Conservation (phyloP, 176 grass and related monocot species). For the Phoenix dactylifera region DNA sequence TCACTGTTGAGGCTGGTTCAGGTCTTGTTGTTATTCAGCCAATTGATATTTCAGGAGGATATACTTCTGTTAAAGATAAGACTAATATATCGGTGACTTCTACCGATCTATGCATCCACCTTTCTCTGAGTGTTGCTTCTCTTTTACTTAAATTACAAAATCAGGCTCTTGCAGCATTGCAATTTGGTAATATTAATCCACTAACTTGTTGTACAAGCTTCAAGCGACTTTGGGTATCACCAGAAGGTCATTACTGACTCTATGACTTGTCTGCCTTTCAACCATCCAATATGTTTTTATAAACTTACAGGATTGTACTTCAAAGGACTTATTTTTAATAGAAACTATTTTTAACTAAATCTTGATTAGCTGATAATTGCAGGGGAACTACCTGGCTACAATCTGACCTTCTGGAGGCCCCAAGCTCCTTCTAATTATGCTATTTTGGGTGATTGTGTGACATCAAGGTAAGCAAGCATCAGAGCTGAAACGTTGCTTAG, state of each 20-base stretch:
- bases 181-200: constrained; percentile 84
- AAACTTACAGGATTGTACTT: too few species aligned
- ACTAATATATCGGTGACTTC: constrained; percentile 57
- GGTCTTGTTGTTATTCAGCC: constrained; percentile 88
- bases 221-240: constrained; percentile 76
- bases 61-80: constrained; percentile 82
- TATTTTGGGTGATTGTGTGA: constrained; percentile 93
- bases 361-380: constrained; percentile 16
- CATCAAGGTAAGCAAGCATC: constrained; percentile 53
- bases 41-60: constrained; percentile 87
- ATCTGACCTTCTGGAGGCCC: constrained; percentile 93
- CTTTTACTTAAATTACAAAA: constrained; percentile 90
- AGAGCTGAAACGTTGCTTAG: not conserved
- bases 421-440: constrained; percentile 93
- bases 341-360: not conserved
- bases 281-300: too few species aligned
- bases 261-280: not conserved
- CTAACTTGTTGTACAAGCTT: constrained; percentile 89
- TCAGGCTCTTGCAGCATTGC: constrained; percentile 76
- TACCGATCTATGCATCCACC: constrained; percentile 79
- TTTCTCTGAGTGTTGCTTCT: constrained; percentile 82
- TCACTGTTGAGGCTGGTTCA: constrained; percentile 81
- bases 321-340: too few species aligned
- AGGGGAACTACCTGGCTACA: constrained; percentile 77
- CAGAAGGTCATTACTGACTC: constrained; percentile 31